These are phyloP conservation scores for Monilinia aucupariae DNA, from an alignment of 2,329 filamentous ascomycete species.

Conservation along the genomic window DNA sequence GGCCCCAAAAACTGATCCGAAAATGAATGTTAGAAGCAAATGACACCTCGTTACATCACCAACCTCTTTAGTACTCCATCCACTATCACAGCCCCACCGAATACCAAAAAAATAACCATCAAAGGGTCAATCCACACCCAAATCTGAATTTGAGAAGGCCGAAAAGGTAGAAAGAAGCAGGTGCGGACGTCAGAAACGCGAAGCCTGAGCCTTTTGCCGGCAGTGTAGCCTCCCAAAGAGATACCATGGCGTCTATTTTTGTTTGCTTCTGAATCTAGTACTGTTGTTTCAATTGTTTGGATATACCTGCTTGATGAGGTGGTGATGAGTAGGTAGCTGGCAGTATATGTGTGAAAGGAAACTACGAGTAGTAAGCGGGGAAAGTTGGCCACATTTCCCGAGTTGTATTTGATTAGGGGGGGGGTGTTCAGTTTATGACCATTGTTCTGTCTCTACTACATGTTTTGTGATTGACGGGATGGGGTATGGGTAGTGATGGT, in stretches of 20 bases:
- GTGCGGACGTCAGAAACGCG: not conserved
- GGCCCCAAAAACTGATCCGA: not conserved
- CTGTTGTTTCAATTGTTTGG: not conserved
- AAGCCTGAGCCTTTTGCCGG: not conserved
- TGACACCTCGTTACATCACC: not conserved
- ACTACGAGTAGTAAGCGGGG: not conserved
- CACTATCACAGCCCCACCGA: not conserved
- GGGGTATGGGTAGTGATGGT: too few species aligned
- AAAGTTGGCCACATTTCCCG: not conserved
- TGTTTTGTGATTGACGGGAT: not conserved
- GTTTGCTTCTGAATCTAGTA: not conserved
- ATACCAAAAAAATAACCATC: not conserved
- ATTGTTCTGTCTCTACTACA: not conserved
- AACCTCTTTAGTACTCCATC: not conserved
- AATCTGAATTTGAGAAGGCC: not conserved
- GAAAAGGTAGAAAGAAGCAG: not conserved
- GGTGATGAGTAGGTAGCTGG: not conserved
- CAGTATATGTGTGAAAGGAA: not conserved
- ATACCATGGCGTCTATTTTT: not conserved
- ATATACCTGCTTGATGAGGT: not conserved
- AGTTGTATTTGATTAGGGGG: too few species aligned
- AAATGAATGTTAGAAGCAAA: not conserved
- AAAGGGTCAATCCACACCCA: not conserved
- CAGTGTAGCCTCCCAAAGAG: not conserved
- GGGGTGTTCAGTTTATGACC: not conserved